Evolutionary conservation across 1,284 basidiomycete genomes (phyloP), one percentile per base, ranked within the genome.

Genomic region (Moniliophthora roreri): DNA sequence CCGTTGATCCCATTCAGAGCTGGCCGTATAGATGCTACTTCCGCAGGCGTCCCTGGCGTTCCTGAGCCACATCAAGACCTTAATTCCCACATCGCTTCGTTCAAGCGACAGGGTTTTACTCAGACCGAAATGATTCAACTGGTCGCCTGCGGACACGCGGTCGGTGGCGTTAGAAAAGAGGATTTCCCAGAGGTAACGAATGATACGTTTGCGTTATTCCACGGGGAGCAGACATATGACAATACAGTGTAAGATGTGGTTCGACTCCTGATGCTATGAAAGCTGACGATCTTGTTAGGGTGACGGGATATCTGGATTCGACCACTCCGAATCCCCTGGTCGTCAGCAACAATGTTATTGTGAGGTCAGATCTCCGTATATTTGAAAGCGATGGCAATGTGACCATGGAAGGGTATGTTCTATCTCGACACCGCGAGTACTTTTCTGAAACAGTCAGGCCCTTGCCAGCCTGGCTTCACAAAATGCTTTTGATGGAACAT

Each of bases 101-200:
- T 75, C 59, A 59, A 64, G 16, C 65, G 66, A 21, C 68, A 71
- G 59, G 74, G 74, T 2, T 76, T 74, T 54, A 69, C 60, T 10
- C 56, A 59, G 11, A 52, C 61, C 3, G 74, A 76, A 50, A 76
- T 76, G 74, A 75, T 76, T 52, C 63, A 66, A 34, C 66, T 75
- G 24, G 69, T 72, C 26, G 72, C 74, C 4, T 76, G 74, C 55
- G 74, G 74, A 3, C 74, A 76, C 54, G 69, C 58, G 5, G 46
- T 59, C 49, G 46, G 47, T 58, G 71, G 72, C 34, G 71, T 76
- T 6, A 63, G 69, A 26, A 66, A 64, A 51, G 53, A 62, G 11
- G 72, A 74, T 52, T 74, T 74, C 51, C 73, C 74, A 6, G 57
- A 62, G 13, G 64, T 74, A 5, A 68, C 72, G 7, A 58, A 61